Percentiles rank a stretch among this genome's conserved stretches.
Conservation (phyloP, 2,329 filamentous ascomycete genomes). For the Graphilbum ipis-grandicollis region DNA sequence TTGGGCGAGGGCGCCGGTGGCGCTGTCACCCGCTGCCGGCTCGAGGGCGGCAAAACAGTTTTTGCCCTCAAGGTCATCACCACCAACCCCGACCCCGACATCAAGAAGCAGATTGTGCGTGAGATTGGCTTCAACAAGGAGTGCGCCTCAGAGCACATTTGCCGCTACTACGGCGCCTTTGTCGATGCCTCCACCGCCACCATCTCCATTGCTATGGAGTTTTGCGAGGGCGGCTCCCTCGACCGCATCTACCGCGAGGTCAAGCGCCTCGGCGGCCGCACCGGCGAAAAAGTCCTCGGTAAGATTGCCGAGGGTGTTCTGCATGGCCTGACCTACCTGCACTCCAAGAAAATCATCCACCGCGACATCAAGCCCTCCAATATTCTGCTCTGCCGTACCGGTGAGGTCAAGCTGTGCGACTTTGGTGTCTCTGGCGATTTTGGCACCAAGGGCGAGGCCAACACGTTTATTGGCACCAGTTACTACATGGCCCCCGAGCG, state of each 20-base stretch:
- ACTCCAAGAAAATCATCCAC: constrained; percentile 93
- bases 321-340: constrained; percentile 83
- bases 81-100: constrained; percentile 90
- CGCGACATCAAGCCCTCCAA: constrained; percentile 98
- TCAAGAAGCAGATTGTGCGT: constrained; percentile 95
- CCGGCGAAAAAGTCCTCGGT: constrained; percentile 90
- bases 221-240: constrained; percentile 88
- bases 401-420: constrained; percentile 94
- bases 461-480: constrained; percentile 96
- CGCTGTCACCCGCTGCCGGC: constrained; percentile 77
- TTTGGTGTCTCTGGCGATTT: constrained; percentile 97
- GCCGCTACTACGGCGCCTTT: constrained; percentile 92
- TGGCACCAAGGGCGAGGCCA: constrained; percentile 94
- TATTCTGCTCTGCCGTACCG: constrained; percentile 80
- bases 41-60: constrained; percentile 82
- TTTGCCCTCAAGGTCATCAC: constrained; percentile 98
- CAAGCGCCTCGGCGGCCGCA: constrained; percentile 83
- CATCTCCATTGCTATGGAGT: constrained; percentile 98
- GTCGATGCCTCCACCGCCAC: constrained; percentile 91
- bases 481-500: constrained; percentile 99
- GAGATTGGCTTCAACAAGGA: constrained; percentile 97
- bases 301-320: constrained; percentile 94
- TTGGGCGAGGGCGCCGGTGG: constrained; percentile 90
- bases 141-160: constrained; percentile 90
- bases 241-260: constrained; percentile 97